Evolutionary conservation across 345 rosid species (phyloP).

Genomic region (Laguncularia racemosa): DNA sequence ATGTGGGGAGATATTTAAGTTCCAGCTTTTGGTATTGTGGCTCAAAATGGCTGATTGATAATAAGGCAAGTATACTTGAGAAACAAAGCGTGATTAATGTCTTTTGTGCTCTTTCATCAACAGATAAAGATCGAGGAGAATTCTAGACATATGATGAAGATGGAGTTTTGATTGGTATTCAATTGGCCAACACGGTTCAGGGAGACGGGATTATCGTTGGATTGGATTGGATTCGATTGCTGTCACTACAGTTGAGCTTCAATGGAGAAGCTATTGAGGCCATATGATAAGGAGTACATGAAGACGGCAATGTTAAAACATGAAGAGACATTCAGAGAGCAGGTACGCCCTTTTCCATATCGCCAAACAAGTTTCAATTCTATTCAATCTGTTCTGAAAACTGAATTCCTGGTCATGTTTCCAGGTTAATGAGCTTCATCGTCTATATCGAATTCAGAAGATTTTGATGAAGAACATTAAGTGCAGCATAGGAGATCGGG

Average conservation of each 20-base stretch:
- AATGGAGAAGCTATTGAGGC: constrained; percentile 77
- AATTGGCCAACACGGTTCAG: not conserved
- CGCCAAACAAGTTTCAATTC: no score
- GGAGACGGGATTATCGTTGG: no score
- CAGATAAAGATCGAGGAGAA: no score
- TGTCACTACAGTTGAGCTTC: constrained; percentile 1
- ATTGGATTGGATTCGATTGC: not conserved
- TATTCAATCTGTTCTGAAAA: no score
- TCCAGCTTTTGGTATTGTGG: no score
- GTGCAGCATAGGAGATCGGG: constrained; percentile 8
- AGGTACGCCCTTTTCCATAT: constrained; percentile 30
- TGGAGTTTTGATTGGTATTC: no score
- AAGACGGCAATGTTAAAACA: constrained; percentile 90
- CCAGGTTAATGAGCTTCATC: constrained; percentile 86
- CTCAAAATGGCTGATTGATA: no score
- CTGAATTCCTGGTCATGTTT: not conserved
- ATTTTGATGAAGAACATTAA: constrained; percentile 56
- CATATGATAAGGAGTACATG: constrained; percentile 79
- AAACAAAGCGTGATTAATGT: no score
- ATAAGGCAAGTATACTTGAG: no score
- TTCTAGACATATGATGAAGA: no score
- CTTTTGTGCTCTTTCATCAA: no score
- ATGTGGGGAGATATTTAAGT: no score
- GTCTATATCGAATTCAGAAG: constrained; percentile 78
- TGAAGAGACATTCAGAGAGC: constrained; percentile 93